Evolutionary conservation across 345 rosid species (phyloP).

Genomic region (Fremontodendron californicum): DNA sequence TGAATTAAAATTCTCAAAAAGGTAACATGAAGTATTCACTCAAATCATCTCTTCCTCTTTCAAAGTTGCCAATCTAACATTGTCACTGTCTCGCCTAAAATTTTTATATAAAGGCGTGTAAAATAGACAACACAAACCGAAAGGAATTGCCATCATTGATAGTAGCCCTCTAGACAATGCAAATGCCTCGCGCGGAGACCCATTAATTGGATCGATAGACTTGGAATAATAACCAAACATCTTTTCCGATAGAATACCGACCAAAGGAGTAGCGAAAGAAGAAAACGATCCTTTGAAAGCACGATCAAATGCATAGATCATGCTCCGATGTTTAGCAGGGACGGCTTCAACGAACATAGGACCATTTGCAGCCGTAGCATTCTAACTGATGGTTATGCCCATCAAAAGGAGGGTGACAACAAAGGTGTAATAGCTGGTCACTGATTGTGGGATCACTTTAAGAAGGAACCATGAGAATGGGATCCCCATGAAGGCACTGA

Average conservation of each 20-base stretch:
- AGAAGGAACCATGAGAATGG: constrained; percentile 80
- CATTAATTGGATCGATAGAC: constrained; percentile 54
- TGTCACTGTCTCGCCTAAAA: constrained; percentile 66
- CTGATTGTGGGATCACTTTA: constrained; percentile 62
- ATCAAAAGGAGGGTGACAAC: constrained; percentile 60
- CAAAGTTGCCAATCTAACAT: constrained; percentile 34
- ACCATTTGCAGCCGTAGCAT: constrained; percentile 72
- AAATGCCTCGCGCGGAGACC: constrained; percentile 60
- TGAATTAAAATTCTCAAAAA: too few relatives aligned
- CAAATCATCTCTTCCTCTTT: constrained; percentile 69
- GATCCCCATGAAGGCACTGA: constrained; percentile 92
- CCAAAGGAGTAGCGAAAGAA: constrained; percentile 84
- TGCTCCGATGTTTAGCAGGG: constrained; percentile 75
- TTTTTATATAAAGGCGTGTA: constrained; percentile 71
- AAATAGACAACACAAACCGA: too few relatives aligned
- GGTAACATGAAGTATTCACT: neutral
- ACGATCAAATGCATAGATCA: constrained; percentile 91
- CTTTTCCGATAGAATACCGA: constrained; percentile 82
- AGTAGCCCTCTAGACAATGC: constrained; percentile 82
- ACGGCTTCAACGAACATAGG: constrained; percentile 93
- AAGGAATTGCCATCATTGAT: constrained; percentile 80
- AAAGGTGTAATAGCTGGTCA: constrained; percentile 50
- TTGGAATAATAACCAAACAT: constrained; percentile 71
- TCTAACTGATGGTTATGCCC: constrained; percentile 91
- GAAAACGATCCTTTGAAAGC: constrained; percentile 90